A percentile compares a stretch with the other conserved stretches of the same genome.
These are phyloP conservation scores for Otatea glauca DNA, from an alignment of 176 grass and related monocot genomes.

Conservation along the genomic window DNA sequence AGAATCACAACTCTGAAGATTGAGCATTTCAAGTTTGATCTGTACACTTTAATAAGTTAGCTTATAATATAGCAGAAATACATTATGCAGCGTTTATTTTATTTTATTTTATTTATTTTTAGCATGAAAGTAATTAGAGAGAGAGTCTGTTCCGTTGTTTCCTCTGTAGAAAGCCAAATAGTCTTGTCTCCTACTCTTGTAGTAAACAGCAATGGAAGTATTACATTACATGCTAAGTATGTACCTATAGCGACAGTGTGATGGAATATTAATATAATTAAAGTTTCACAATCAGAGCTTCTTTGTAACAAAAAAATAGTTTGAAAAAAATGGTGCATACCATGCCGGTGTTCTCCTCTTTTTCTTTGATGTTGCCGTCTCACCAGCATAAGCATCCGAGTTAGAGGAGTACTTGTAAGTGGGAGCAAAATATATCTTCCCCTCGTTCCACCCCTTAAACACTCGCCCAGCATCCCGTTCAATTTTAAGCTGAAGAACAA, in stretches of 20 bases:
- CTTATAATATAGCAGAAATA: neutral
- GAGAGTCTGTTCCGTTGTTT: neutral
- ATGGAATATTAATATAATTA: neutral
- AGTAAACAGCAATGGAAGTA: slow-evolving; percentile 6
- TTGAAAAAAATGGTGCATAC: slow-evolving; percentile 43
- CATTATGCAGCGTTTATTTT: neutral
- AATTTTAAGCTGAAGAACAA: slow-evolving; percentile 66
- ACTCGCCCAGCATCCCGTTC: slow-evolving; percentile 58
- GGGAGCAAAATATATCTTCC: slow-evolving; percentile 82
- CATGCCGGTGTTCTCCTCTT: slow-evolving; percentile 83
- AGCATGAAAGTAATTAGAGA: neutral
- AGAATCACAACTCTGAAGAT: slow-evolving; percentile 3
- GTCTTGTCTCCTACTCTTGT: neutral
- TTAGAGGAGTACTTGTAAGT: slow-evolving; percentile 87
- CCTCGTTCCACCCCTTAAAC: slow-evolving; percentile 88
- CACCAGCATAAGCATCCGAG: slow-evolving; percentile 75
- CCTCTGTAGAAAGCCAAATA: neutral
- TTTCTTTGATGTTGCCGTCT: slow-evolving; percentile 54
- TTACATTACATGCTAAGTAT: slow-evolving; percentile 15
- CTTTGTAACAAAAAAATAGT: slow-evolving; percentile 7
- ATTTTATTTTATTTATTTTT: neutral
- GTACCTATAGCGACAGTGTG: neutral
- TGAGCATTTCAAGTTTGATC: neutral
- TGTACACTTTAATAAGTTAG: neutral
- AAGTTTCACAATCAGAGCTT: neutral